Evolutionary conservation across 257 asterid species (phyloP).

Genomic region (Forsythia suspensa): DNA sequence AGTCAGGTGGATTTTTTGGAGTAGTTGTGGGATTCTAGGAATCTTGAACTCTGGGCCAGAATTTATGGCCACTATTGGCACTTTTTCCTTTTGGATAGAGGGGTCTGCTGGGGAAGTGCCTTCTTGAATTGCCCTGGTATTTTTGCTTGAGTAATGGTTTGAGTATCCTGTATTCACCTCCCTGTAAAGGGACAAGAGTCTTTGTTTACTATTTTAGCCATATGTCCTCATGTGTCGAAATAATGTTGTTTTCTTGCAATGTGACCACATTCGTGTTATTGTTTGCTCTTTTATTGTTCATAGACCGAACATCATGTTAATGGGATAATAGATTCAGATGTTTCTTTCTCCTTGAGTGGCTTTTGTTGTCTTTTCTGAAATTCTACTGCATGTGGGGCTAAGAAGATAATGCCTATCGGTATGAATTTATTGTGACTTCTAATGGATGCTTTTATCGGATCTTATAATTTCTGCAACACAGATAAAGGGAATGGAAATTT

Average conservation of each 20-base stretch:
- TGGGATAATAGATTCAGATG: background rate
- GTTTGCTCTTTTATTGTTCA: background rate
- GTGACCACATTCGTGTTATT: background rate
- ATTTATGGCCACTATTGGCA: constrained; percentile 21
- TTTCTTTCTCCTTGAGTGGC: background rate
- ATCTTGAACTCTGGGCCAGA: constrained; percentile 31
- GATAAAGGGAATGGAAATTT: background rate
- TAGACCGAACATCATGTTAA: background rate
- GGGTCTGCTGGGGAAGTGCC: background rate
- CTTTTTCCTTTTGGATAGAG: constrained; percentile 23
- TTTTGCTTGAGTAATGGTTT: background rate
- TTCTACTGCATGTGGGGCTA: background rate
- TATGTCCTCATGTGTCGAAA: background rate
- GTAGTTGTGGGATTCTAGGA: constrained; percentile 33
- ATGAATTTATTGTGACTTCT: background rate
- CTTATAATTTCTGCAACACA: background rate
- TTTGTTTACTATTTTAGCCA: background rate
- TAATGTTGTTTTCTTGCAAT: background rate
- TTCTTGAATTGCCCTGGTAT: background rate
- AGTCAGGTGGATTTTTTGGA: background rate
- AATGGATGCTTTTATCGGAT: background rate
- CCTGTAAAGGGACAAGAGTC: background rate
- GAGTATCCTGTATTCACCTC: background rate
- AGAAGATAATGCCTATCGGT: background rate
- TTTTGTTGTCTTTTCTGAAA: background rate